Conservation (phyloP, 176 grass and related monocot species). For the Aegilops bicornis region DNA sequence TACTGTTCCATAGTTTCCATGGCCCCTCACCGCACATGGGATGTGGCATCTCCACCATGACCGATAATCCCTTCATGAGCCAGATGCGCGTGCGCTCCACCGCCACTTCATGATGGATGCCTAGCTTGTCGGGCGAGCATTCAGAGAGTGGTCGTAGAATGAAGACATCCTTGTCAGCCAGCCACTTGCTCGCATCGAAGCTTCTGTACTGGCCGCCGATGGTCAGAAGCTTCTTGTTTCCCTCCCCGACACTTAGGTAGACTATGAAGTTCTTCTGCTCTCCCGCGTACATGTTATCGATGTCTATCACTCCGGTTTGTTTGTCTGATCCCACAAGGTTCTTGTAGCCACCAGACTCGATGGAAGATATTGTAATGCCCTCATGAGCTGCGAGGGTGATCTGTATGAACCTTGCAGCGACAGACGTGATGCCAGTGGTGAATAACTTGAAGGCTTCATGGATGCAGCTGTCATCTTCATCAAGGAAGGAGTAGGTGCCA, state of each 20-base stretch:
- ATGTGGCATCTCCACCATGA: no score
- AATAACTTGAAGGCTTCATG: conserved; percentile 42
- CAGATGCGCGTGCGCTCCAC: neutral
- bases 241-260: conserved; percentile 12
- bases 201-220: conserved; percentile 10
- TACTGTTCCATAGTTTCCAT: no score
- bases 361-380: conserved; percentile 22
- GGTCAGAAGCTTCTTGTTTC: conserved; percentile 24
- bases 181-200: neutral
- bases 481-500: conserved; percentile 37
- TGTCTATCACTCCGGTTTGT: conserved; percentile 17
- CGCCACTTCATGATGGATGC: neutral
- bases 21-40: no score
- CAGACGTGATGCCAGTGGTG: conserved; percentile 29
- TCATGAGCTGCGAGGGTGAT: neutral
- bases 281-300: conserved; percentile 34
- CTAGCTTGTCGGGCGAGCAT: neutral
- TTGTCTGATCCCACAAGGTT: neutral
- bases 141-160: neutral
- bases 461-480: no score
- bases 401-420: conserved; percentile 14
- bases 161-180: neutral
- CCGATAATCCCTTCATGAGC: no score
- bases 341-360: conserved; percentile 33
- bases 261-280: conserved; percentile 43